Evolutionary conservation across 2,329 filamentous ascomycete species (phyloP), one percentile per base, ranked within the genome.

Genomic region (Aspergillus melleus): DNA sequence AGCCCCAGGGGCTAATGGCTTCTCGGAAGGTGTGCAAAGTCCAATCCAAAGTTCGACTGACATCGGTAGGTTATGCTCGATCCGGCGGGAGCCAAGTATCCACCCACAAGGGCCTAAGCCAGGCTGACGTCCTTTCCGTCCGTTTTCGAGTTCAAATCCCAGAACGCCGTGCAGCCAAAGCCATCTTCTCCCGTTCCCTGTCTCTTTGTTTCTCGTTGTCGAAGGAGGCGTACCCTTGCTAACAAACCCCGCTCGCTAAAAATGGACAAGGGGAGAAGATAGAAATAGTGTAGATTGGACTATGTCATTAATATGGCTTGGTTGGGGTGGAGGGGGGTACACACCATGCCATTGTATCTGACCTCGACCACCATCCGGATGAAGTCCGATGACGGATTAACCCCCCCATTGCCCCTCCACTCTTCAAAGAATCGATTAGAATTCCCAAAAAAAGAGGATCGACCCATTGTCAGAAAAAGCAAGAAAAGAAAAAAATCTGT

Each of bases 181-280:
- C 53, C 53, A 55, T 53, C 30, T 44, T 20, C 32, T 44, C n/a
- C 42, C 54, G 49, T 54, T 19, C 22, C 44, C 44, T 47, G 19
- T 36, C 32, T 32, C 30, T 36, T 16, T 36, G 26, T 57, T 46
- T 32, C 29, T n/a, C 14, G 36, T n/a, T 8, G 16, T 42, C 30
- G 30, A 14, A 29, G 36, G 22, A 51, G 30, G 53, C 19, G 6
- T 30, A 26, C 53, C 32, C 52, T 47, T 30, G 26, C 19, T 42
- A 46, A 36, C n/a, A 32, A 54, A 61, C 64, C 61, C 63, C 63
- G 60, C 61, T 56, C 61, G 30, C 49, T 62, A 58, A 61, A 9
- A 49, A 51, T 51, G 14, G 55, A 57, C 56, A 54, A 49, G 57
- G 61, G 46, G 16, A n/a, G 32, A 42, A 42, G 16, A n/a, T 42